Conservation (phyloP, 805 yeast species). For the Torulaspora franciscae region DNA sequence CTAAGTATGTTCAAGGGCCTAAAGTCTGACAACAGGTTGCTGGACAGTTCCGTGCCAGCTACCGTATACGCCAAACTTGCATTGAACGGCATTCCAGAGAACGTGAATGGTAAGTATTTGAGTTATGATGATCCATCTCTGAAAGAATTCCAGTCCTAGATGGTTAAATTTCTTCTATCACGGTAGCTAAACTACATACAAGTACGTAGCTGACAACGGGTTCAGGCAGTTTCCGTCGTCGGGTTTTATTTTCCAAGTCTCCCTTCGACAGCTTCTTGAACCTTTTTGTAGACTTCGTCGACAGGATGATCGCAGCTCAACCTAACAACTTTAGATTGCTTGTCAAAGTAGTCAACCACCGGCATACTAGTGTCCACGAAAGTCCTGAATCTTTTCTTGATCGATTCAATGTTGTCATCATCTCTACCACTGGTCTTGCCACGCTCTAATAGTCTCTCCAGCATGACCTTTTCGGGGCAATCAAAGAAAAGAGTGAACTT, state of each 20-base stretch:
- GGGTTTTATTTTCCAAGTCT: constrained; percentile 24
- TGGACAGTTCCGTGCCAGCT: constrained; percentile 72
- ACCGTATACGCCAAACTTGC: constrained; percentile 63
- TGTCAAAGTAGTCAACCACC: constrained; percentile 77
- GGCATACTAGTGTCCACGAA: constrained; percentile 90
- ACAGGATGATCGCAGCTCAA: constrained; percentile 76
- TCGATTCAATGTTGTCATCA: constrained; percentile 89
- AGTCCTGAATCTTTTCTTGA: constrained; percentile 81
- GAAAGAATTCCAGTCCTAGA: not conserved
- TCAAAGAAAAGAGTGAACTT: constrained; percentile 70
- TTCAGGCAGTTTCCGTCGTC: not conserved
- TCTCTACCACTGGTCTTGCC: constrained; percentile 93
- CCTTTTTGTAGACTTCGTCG: constrained; percentile 68
- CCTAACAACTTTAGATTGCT: constrained; percentile 68
- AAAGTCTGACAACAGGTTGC: constrained; percentile 50
- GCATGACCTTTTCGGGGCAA: constrained; percentile 80
- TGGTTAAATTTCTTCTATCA: not conserved
- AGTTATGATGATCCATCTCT: constrained; percentile 49
- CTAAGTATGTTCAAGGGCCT: constrained; percentile 60
- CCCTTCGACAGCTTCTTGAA: constrained; percentile 57
- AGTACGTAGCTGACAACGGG: not conserved
- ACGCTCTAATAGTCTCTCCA: constrained; percentile 76
- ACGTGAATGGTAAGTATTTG: constrained; percentile 61
- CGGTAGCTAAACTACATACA: not conserved
- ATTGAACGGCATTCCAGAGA: constrained; percentile 49